phyloP scores from a whole-genome alignment of 2,329 filamentous ascomycete species.

The Phyllosticta paracitricarpa region DNA sequence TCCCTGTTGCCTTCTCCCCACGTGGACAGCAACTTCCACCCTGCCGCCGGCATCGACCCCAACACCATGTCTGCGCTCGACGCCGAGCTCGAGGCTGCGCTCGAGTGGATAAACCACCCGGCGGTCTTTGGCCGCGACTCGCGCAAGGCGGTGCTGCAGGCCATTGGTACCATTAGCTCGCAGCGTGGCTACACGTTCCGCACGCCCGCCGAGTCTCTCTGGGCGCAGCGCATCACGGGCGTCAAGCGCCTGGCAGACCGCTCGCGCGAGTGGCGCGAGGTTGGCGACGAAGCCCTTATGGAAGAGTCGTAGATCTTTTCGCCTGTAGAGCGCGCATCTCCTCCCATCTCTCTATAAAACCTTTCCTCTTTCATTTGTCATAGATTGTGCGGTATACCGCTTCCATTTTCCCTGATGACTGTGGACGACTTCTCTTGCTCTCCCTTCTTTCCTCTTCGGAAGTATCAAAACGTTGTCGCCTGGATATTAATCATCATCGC shows the following conservation, averaged over 20 bases:
- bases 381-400: background rate
- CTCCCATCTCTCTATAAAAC: background rate
- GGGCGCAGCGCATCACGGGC: constrained; percentile 73
- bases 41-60: constrained; percentile 66
- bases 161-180: constrained; percentile 91
- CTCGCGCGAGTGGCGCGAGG: constrained; percentile 86
- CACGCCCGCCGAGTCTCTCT: constrained; percentile 78
- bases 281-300: constrained; percentile 61
- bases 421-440: background rate
- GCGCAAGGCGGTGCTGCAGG: constrained; percentile 89
- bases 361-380: background rate
- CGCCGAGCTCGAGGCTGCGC: constrained; percentile 74
- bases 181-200: constrained; percentile 91
- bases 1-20: constrained; percentile 19
- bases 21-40: constrained; percentile 42
- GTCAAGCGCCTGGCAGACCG: constrained; percentile 72
- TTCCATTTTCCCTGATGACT: background rate
- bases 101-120: constrained; percentile 97
- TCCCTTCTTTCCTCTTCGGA: background rate
- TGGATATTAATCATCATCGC: too few relatives aligned
- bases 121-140: constrained; percentile 90
- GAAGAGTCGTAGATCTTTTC: constrained; percentile 32
- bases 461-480: too few relatives aligned
- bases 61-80: constrained; percentile 78
- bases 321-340: background rate